Percentiles rank a stretch among this genome's conserved stretches.
Evolutionary conservation across 2,329 filamentous ascomycete genomes (phyloP).

Genomic region (Botrytis porri): DNA sequence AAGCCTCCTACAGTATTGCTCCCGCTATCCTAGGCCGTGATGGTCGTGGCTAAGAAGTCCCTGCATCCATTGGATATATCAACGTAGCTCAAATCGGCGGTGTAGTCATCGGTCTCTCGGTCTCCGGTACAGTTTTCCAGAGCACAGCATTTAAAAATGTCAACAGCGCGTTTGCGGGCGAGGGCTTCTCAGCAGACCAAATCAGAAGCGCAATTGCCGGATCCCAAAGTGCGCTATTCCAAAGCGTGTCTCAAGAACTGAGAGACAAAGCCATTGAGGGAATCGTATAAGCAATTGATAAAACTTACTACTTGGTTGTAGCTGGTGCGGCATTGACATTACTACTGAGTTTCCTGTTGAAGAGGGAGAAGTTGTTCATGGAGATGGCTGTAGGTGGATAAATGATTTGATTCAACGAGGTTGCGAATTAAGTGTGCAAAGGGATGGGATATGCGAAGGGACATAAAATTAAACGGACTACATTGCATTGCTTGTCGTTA

Average conservation of each 20-base stretch:
- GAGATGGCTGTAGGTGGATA: slow-evolving; percentile 17
- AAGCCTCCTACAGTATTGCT: slow-evolving; percentile 20
- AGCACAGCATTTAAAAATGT: slow-evolving; percentile 36
- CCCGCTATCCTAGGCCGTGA: slow-evolving; percentile 36
- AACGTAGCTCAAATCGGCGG: slow-evolving; percentile 38
- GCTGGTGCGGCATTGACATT: slow-evolving; percentile 32
- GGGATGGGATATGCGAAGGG: not conserved
- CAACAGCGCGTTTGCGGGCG: slow-evolving; percentile 24
- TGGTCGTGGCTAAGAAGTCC: slow-evolving; percentile 25
- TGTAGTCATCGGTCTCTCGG: slow-evolving; percentile 37
- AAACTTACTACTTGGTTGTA: slow-evolving; percentile 34
- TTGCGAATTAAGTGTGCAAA: not conserved
- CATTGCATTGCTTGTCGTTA: not conserved
- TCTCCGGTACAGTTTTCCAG: slow-evolving; percentile 40
- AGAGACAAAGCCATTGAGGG: slow-evolving; percentile 30
- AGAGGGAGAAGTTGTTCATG: slow-evolving; percentile 29
- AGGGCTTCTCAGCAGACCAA: slow-evolving; percentile 24
- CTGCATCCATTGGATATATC: slow-evolving; percentile 39
- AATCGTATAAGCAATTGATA: slow-evolving; percentile 33
- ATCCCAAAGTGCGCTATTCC: slow-evolving; percentile 21
- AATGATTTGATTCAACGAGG: not conserved
- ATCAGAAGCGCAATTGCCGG: slow-evolving; percentile 32
- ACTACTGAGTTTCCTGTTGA: slow-evolving; percentile 33
- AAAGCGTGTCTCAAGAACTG: slow-evolving; percentile 16
- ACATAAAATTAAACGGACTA: not conserved